phyloP scores from a whole-genome alignment of 78 protist species.

The Salpingoeca rosetta region DNA sequence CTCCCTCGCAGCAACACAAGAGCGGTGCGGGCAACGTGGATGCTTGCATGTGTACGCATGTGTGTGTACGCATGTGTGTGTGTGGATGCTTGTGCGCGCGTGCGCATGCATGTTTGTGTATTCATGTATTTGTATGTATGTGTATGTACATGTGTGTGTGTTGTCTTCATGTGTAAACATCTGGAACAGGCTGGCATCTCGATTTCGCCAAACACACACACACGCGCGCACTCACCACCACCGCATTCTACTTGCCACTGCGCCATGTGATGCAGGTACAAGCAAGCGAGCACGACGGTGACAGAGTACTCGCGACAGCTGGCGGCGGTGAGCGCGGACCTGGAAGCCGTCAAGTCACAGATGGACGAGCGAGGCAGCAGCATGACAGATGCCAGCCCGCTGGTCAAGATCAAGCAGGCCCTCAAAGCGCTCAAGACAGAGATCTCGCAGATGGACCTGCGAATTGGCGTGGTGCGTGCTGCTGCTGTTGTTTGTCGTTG shows the following conservation, averaged over 20 bases:
- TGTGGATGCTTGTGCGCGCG: too few relatives aligned
- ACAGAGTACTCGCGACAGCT: neutral
- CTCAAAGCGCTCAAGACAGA: neutral
- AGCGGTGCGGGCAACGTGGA: neutral
- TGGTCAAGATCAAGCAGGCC: neutral
- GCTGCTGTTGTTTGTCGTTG: neutral
- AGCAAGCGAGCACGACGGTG: neutral
- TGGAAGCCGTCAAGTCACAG: neutral
- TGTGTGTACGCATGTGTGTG: neutral
- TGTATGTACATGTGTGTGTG: neutral
- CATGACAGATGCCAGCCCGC: neutral
- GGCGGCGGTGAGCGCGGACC: neutral
- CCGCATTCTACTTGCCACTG: too few relatives aligned
- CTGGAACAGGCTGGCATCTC: too few relatives aligned
- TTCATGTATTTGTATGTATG: too few relatives aligned
- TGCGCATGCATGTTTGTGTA: neutral
- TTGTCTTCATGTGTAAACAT: too few relatives aligned
- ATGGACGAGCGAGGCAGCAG: neutral
- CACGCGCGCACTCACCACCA: too few relatives aligned
- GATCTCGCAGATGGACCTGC: neutral
- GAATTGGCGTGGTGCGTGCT: neutral
- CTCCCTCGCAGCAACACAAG: neutral
- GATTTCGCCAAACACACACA: too few relatives aligned
- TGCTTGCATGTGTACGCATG: neutral
- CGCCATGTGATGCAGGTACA: neutral